A percentile compares a stretch with the other conserved stretches of the same genome.
These are phyloP conservation scores for Ganoderma lingzhi DNA, from an alignment of 1,284 basidiomycete species.

Conservation along the genomic window DNA sequence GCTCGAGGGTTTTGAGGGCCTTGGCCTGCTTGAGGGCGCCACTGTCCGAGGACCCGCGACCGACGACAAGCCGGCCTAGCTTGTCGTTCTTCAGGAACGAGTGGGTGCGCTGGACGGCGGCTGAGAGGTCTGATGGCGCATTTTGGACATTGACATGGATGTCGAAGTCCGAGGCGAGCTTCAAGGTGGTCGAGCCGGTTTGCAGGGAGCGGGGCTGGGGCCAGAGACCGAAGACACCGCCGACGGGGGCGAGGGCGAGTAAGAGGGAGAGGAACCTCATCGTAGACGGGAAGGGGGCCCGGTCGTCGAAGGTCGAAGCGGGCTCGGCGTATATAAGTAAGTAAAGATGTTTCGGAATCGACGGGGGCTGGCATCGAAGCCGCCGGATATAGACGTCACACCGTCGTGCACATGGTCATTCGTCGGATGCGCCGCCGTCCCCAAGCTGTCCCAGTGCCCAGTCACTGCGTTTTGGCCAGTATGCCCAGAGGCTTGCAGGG, in stretches of 20 bases:
- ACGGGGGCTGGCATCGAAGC: background rate
- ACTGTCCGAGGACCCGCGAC: slow-evolving; percentile 52
- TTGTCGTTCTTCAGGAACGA: slow-evolving; percentile 49
- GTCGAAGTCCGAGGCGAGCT: slow-evolving; percentile 54
- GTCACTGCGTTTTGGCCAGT: too few relatives aligned
- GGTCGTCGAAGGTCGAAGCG: background rate
- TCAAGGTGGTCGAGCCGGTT: slow-evolving; percentile 58
- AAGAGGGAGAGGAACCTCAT: slow-evolving; percentile 23
- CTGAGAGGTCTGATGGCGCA: slow-evolving; percentile 50
- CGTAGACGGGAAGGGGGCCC: background rate
- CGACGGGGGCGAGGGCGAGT: slow-evolving; percentile 13
- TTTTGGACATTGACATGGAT: slow-evolving; percentile 46
- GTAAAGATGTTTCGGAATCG: background rate
- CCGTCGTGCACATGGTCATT: background rate
- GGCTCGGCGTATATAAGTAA: slow-evolving; percentile 2
- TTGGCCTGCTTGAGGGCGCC: slow-evolving; percentile 40
- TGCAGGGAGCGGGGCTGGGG: slow-evolving; percentile 63
- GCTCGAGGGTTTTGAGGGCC: slow-evolving; percentile 42
- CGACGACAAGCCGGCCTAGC: slow-evolving; percentile 54
- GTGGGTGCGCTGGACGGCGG: slow-evolving; percentile 52
- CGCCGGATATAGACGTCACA: background rate
- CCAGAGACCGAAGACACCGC: slow-evolving; percentile 53
- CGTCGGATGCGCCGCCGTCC: slow-evolving; percentile 2
- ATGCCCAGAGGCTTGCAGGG: too few relatives aligned
- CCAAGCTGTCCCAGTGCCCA: too few relatives aligned